phyloP scores from a whole-genome alignment of 768 basidiomycete species.

The Termitomyces sp. region DNA sequence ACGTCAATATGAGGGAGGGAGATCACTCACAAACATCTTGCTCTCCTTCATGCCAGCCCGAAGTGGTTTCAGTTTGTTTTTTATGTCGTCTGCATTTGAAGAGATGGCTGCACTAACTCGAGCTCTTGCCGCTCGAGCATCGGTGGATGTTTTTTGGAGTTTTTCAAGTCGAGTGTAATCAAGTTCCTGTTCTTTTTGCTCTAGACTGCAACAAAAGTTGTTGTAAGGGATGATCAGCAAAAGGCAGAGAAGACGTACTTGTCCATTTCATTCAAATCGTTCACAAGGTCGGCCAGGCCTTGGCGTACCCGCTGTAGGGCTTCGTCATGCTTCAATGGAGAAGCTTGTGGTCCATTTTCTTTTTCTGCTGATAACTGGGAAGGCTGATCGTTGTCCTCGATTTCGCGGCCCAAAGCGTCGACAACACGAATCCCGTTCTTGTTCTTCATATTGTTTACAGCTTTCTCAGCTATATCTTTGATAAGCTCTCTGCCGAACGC shows the following conservation, averaged over 20 bases:
- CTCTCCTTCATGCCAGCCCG: constrained; percentile 33
- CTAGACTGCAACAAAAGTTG: constrained; percentile 22
- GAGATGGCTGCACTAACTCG: constrained; percentile 38
- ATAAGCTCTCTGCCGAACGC: constrained; percentile 55
- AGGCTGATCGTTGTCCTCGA: constrained; percentile 31
- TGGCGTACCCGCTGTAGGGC: constrained; percentile 55
- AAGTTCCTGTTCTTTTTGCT: constrained; percentile 30
- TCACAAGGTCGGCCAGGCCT: constrained; percentile 53
- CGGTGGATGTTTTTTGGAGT: constrained; percentile 12
- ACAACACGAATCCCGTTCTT: constrained; percentile 53
- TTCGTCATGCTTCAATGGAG: constrained; percentile 39
- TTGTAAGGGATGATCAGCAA: constrained; percentile 2
- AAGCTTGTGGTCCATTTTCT: constrained; percentile 14
- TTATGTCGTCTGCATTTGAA: constrained; percentile 34
- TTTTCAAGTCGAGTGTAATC: constrained; percentile 28
- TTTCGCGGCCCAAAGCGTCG: constrained; percentile 67
- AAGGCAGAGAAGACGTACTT: constrained; percentile 34
- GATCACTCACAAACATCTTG: constrained; percentile 33
- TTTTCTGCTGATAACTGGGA: constrained; percentile 3
- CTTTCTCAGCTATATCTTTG: constrained; percentile 6
- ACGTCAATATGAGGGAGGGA: neutral
- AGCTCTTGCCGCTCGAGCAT: constrained; percentile 40
- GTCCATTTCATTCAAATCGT: constrained; percentile 56
- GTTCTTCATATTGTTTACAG: constrained; percentile 18
- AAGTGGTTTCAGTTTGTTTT: constrained; percentile 27